These are phyloP conservation scores for Oxyria digyna DNA, from an alignment of 148 eudicot genomes.

Conservation along the genomic window DNA sequence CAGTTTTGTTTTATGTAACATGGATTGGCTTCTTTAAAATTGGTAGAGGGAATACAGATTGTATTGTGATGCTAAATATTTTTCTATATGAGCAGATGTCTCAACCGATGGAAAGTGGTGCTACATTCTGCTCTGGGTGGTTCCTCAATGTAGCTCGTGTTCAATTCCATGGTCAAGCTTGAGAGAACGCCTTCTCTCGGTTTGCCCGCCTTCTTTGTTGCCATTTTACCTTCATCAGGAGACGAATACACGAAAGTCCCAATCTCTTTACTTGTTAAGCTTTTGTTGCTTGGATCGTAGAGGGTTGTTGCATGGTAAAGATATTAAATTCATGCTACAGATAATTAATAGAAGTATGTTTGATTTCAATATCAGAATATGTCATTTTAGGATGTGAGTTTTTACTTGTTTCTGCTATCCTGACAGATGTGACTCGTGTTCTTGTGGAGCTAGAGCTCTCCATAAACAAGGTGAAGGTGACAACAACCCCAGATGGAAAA, in stretches of 20 bases:
- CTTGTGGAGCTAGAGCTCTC: constrained; percentile 61
- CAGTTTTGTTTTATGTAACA: neutral
- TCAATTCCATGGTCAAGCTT: constrained; percentile 49
- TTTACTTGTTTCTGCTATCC: neutral
- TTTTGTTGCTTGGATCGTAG: constrained; percentile 54
- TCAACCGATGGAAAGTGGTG: constrained; percentile 87
- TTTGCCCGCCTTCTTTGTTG: constrained; percentile 51
- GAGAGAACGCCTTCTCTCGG: constrained; percentile 48
- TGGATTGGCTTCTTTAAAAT: neutral
- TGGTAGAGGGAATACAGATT: neutral
- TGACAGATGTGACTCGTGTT: constrained; percentile 58
- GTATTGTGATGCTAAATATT: neutral
- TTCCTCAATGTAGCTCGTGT: constrained; percentile 37
- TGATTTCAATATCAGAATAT: neutral
- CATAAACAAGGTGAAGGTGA: constrained; percentile 73
- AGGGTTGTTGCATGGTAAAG: constrained; percentile 62
- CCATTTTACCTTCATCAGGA: constrained; percentile 42
- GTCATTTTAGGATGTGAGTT: neutral
- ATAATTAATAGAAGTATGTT: neutral
- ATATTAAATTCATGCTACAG: neutral
- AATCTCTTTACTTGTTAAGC: constrained; percentile 44
- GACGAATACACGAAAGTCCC: constrained; percentile 23
- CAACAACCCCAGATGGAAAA: constrained; percentile 69
- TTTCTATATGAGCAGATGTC: constrained; percentile 25
- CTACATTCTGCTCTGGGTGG: constrained; percentile 55